A percentile compares a stretch with the other conserved stretches of the same genome.
These are phyloP conservation scores for Persicaria maculosa DNA, from an alignment of 148 eudicot genomes.

Conservation along the genomic window DNA sequence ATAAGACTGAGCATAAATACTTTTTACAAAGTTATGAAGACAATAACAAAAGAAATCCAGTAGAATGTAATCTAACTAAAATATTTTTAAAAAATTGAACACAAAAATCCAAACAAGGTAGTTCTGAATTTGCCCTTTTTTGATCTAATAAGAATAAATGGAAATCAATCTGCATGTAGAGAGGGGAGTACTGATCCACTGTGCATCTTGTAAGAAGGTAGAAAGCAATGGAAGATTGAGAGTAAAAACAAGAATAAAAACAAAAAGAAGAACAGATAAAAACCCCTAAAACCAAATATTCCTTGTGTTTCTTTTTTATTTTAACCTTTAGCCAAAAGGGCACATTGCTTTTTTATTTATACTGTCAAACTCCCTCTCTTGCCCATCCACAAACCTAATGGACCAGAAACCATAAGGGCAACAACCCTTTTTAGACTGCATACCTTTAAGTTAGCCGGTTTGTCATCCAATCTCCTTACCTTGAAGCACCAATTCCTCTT, in stretches of 20 bases:
- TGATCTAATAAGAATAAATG: not conserved
- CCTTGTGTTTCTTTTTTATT: not conserved
- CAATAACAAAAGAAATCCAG: not conserved
- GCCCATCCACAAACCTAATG: conserved; percentile 59
- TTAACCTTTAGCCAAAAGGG: conserved; percentile 69
- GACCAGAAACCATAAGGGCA: not conserved
- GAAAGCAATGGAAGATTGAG: conserved; percentile 15
- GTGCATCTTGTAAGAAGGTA: not conserved
- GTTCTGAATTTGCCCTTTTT: not conserved
- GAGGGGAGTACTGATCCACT: conserved; percentile 5
- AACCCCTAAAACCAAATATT: not conserved
- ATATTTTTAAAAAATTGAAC: not conserved
- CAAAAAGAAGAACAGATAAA: conserved; percentile 3
- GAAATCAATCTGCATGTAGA: not conserved
- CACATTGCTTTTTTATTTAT: conserved; percentile 76
- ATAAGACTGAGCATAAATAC: not conserved
- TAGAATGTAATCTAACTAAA: not conserved
- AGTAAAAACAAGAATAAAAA: conserved; percentile 2
- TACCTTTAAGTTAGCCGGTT: conserved; percentile 71
- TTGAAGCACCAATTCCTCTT: conserved; percentile 86
- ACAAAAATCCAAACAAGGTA: not conserved
- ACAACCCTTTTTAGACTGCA: not conserved
- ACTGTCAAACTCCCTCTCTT: conserved; percentile 64
- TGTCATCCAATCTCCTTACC: conserved; percentile 76
- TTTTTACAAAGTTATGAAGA: not conserved